Percentiles rank a stretch among this genome's conserved stretches.
Conservation (phyloP, 345 rosid genomes). For the Odontarrhena argentea region DNA sequence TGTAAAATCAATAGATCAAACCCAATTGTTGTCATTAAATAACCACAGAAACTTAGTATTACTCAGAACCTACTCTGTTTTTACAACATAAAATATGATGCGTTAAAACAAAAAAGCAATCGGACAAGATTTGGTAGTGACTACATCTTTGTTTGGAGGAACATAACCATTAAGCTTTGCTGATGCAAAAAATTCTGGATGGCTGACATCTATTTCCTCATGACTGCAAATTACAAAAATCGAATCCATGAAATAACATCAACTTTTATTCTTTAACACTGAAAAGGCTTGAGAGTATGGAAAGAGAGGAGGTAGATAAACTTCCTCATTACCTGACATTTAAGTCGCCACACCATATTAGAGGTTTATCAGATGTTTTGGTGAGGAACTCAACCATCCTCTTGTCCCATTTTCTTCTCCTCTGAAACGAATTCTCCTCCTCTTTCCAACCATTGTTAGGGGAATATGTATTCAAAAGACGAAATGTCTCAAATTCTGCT, state of each 20-base stretch:
- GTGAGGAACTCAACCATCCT: conserved; percentile 72
- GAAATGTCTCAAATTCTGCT: conserved; percentile 79
- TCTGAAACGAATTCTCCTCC: conserved; percentile 82
- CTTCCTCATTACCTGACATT: conserved; percentile 64
- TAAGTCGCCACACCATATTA: conserved; percentile 97
- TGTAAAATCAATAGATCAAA: conserved; percentile 37
- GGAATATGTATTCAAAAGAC: conserved; percentile 77
- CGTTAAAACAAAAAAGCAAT: neutral
- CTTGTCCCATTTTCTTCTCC: conserved; percentile 98
- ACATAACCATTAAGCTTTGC: conserved; percentile 89
- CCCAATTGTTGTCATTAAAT: neutral
- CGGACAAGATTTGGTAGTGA: neutral
- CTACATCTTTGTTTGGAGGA: conserved; percentile 90
- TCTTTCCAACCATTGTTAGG: conserved; percentile 99
- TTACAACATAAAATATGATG: neutral
- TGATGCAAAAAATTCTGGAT: conserved; percentile 87
- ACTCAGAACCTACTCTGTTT: conserved; percentile 1
- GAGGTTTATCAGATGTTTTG: conserved; percentile 73
- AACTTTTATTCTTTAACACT: neutral
- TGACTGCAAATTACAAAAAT: conserved; percentile 58
- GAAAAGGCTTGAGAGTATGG: neutral
- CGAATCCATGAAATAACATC: neutral
- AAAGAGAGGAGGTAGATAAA: conserved; percentile 7
- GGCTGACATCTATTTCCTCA: conserved; percentile 91
- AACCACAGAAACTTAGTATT: neutral